Base-by-base conservation (phyloP, 2,329 filamentous ascomycete species). In the Neofusicoccum sp. region DNA sequence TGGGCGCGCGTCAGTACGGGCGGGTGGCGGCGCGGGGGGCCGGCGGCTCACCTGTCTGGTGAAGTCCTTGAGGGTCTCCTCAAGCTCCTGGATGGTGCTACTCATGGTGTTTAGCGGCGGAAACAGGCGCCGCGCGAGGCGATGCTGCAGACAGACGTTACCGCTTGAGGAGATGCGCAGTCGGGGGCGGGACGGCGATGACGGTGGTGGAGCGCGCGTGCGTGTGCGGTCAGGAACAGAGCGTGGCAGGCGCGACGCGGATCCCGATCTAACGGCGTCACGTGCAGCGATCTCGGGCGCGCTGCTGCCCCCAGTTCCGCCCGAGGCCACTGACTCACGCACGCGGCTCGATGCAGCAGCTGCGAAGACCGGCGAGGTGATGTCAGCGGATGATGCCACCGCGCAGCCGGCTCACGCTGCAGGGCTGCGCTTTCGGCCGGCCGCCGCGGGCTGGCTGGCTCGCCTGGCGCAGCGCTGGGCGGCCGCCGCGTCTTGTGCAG, bases 1-100 rank as follows among this genome's bases (percentile, higher is more conserved):
- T 93, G 69, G 26, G 48, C 61, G 66, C 38, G 12, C 7, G 47
- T 60, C 33, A 60, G 58, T 28, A 12, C 6, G 31, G 30, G 2
- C 16, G n/a, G 36, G 38, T 16, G 11, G 6, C 3, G 6, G 40
- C 12, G 7, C 8, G 4, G 2, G 24, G 20, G 30, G 33, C 36
- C 30, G 38, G 48, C 47, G 33, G 26, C 26, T 49, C 7, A 60
- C 58, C 58, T 60, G 58, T 30, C 38, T 40, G 48, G 58, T 33
- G 31, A 60, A 60, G 47, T 60, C 58, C 48, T 30, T 44, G 48
- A 60, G 36, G 28, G 47, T 36, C 20, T 54, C 47, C 41, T 53
- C 58, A 9, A 60, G 47, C 48, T 60, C 58, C 20, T 60, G 36
- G 33, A 53, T 30, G 24, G 38, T 28, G 58, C 58, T 60, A 60